phyloP scores from a whole-genome alignment of 2,329 filamentous ascomycete genomes.

The Cercospora janseana region DNA sequence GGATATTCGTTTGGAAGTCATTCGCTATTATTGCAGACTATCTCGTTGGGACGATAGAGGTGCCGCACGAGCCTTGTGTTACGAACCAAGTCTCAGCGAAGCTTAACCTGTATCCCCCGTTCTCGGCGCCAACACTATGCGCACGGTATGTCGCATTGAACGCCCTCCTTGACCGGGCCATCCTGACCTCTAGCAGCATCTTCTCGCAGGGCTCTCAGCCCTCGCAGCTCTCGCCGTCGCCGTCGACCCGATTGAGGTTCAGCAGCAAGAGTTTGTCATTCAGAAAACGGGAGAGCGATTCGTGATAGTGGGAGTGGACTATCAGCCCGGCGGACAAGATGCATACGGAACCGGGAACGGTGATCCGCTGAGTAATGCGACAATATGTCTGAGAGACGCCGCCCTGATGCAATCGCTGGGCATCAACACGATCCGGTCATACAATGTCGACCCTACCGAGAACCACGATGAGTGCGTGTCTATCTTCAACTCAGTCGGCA shows the following conservation, averaged over 20 bases:
- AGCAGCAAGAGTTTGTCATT: constrained; percentile 62
- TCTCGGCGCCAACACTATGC: constrained; percentile 8
- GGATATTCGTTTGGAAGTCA: not conserved
- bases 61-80: not conserved
- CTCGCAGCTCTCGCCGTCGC: constrained; percentile 46
- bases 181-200: too few relatives aligned
- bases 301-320: constrained; percentile 58
- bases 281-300: constrained; percentile 57
- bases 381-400: constrained; percentile 61
- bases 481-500: constrained; percentile 65
- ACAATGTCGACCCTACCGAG: constrained; percentile 60
- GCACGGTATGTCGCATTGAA: not conserved
- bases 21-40: not conserved
- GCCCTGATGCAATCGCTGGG: constrained; percentile 62
- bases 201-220: constrained; percentile 10
- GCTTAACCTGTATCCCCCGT: not conserved
- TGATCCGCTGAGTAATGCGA: constrained; percentile 59
- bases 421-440: constrained; percentile 64
- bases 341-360: constrained; percentile 53
- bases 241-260: constrained; percentile 56
- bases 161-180: constrained; percentile 2
- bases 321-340: constrained; percentile 62
- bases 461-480: constrained; percentile 62
- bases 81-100: not conserved
- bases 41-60: not conserved